Base-by-base conservation (phyloP, 2,329 filamentous ascomycete species). In the Stagonosporopsis tanaceti region DNA sequence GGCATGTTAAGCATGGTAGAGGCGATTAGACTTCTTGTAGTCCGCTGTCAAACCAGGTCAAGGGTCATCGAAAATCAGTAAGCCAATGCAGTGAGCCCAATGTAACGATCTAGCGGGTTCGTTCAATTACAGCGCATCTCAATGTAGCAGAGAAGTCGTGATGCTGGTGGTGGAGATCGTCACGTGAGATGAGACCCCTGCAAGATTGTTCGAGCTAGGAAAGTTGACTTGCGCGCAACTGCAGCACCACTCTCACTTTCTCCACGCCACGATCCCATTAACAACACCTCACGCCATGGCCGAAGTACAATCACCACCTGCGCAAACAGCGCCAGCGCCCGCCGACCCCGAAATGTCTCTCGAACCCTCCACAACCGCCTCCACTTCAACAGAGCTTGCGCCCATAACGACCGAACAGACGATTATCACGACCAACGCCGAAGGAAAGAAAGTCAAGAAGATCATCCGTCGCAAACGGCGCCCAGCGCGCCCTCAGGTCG, bases 401-500 rank as follows among this genome's bases (percentile, higher is more conserved):
- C 64, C 68, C 30, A 57, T 64, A 37, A 65, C 63, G 28, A 66
- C 64, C 6, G 70, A 73, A 53, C 69, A 73, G 46, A 66, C 62
- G 7, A 69, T 72, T 50, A 72, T 73, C 41, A 73, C 70, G 6
- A 75, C 71, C 53, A 75, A 75, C 60, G 76, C 78, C 6, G 75
- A 80, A 50, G 78, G 76, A 80, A 81, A 87, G 68, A 92, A 93
- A 79, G 87, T 91, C 58, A 97, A 96, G 78, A 96, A 94, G 81
- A 92, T 98, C 66, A 90, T 97, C 66, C 88, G 93, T 62, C 93
- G 91, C 75, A 97, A 97, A 82, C 89, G 90, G 71, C 86, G 93
- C 37, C 95, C 95, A 30, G 95, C 95, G 44, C 88, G 94, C 57
- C 90, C 91, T 0, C 95, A 99, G 79, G 89, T 97, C 70, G 95